Evolutionary conservation across 148 eudicot genomes (phyloP).

Genomic region (Rhododendron molle): DNA sequence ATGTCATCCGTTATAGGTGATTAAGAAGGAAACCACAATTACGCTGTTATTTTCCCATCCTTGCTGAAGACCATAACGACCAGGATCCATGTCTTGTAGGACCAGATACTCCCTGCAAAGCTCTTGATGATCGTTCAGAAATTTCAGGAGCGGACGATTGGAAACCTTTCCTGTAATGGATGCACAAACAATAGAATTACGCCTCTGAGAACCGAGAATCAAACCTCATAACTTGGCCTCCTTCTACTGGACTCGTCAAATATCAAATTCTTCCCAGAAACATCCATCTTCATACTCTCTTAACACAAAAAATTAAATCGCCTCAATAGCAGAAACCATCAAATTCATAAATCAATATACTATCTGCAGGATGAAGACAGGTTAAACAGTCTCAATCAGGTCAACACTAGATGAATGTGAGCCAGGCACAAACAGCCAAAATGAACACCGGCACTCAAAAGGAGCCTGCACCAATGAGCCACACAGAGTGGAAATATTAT

Average conservation of each 20-base stretch:
- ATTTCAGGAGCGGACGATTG: conserved; percentile 60
- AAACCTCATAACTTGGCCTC: conserved; percentile 57
- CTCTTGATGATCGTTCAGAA: conserved; percentile 57
- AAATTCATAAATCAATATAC: conserved; percentile 4
- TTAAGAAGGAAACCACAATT: conserved; percentile 98
- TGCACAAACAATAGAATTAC: conserved; percentile 80
- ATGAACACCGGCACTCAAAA: not conserved
- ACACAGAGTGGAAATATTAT: not conserved
- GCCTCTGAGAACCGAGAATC: conserved; percentile 52
- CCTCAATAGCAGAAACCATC: conserved; percentile 21
- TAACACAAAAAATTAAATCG: conserved; percentile 18
- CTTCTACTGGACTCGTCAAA: conserved; percentile 44
- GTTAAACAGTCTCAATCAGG: conserved; percentile 12
- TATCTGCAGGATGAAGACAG: conserved; percentile 11
- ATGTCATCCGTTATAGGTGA: conserved; percentile 94
- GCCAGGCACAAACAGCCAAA: not conserved
- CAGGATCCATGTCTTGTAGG: conserved; percentile 75
- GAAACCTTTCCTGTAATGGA: conserved; percentile 85
- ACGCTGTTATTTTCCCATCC: conserved; percentile 99
- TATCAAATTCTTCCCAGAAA: conserved; percentile 36
- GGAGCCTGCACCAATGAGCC: not conserved
- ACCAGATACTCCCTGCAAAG: conserved; percentile 57
- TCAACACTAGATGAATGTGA: not conserved
- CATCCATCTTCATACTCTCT: conserved; percentile 37
- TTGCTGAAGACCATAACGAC: conserved; percentile 98